These are phyloP conservation scores for Pyracantha coccinea DNA, from an alignment of 331 rosid species.

Conservation along the genomic window DNA sequence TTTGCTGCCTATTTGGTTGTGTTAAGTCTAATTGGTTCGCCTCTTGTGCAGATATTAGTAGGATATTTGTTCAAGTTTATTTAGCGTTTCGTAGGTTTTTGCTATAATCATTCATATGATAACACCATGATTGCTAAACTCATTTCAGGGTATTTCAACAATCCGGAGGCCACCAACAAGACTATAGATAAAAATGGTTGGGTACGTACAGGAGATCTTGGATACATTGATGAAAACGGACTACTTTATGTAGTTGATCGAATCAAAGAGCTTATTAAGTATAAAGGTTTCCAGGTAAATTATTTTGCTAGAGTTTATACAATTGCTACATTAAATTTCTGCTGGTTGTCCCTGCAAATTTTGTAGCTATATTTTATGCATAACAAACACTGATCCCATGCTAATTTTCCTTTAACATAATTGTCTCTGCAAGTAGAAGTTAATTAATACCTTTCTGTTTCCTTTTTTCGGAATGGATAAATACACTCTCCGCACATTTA, in stretches of 20 bases:
- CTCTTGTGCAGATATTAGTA: not conserved
- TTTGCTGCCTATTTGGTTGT: not conserved
- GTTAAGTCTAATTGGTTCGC: not conserved
- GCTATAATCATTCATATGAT: not conserved
- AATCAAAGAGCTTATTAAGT: slow-evolving; percentile 84
- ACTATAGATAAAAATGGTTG: slow-evolving; percentile 65
- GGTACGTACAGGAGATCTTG: slow-evolving; percentile 93
- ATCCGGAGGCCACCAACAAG: slow-evolving; percentile 60
- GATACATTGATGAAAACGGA: slow-evolving; percentile 71
- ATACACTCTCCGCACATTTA: not conserved
- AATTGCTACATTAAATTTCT: not conserved
- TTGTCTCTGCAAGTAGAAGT: not conserved
- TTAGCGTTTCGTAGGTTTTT: not conserved
- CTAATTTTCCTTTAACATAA: too few species aligned
- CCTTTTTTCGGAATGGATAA: not conserved
- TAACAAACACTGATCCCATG: not conserved
- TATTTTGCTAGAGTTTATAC: not conserved
- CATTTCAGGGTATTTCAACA: slow-evolving; percentile 71
- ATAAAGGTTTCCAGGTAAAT: slow-evolving; percentile 79
- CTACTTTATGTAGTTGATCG: slow-evolving; percentile 76
- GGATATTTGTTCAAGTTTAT: not conserved
- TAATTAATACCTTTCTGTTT: not conserved
- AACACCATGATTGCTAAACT: not conserved
- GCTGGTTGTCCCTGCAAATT: not conserved
- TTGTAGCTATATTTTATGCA: not conserved